phyloP scores from a whole-genome alignment of 768 basidiomycete species.

The Trametes punicea region DNA sequence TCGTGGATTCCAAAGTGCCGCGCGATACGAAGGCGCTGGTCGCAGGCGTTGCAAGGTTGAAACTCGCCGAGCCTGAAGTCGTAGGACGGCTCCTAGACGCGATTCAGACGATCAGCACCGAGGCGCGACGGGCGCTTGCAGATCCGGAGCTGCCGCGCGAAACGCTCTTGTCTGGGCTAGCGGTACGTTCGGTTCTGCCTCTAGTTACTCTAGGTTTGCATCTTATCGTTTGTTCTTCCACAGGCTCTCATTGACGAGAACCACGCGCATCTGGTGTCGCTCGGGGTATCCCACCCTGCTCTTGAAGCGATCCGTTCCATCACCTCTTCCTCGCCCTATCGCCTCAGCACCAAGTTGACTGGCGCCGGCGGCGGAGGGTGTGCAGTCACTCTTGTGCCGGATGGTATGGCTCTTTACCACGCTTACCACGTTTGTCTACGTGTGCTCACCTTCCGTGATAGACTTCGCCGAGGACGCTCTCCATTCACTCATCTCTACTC shows the following conservation, averaged over 20 bases:
- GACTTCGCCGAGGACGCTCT: constrained; percentile 67
- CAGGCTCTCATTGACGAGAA: constrained; percentile 87
- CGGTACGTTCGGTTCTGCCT: constrained; percentile 47
- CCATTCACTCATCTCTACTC: constrained; percentile 52
- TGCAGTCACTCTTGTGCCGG: constrained; percentile 91
- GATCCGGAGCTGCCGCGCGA: constrained; percentile 69
- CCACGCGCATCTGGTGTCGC: constrained; percentile 74
- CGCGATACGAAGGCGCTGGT: constrained; percentile 94
- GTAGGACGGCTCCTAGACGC: constrained; percentile 73
- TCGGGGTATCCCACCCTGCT: constrained; percentile 89
- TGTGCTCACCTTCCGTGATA: constrained; percentile 30
- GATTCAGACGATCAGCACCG: constrained; percentile 84
- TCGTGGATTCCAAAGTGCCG: constrained; percentile 91
- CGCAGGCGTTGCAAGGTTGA: constrained; percentile 78
- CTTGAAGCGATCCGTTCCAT: constrained; percentile 79
- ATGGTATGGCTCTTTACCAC: constrained; percentile 53
- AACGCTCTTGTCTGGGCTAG: constrained; percentile 60
- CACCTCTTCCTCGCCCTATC: constrained; percentile 60
- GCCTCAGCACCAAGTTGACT: constrained; percentile 88
- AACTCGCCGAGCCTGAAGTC: constrained; percentile 74
- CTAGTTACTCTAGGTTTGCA: not conserved
- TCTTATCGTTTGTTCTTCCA: constrained; percentile 15
- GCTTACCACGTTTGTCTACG: not conserved
- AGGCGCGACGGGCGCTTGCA: constrained; percentile 70
- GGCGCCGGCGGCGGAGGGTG: constrained; percentile 99